Evolutionary conservation across 306 rosid genomes (phyloP).

Genomic region (Luffa acutangula): DNA sequence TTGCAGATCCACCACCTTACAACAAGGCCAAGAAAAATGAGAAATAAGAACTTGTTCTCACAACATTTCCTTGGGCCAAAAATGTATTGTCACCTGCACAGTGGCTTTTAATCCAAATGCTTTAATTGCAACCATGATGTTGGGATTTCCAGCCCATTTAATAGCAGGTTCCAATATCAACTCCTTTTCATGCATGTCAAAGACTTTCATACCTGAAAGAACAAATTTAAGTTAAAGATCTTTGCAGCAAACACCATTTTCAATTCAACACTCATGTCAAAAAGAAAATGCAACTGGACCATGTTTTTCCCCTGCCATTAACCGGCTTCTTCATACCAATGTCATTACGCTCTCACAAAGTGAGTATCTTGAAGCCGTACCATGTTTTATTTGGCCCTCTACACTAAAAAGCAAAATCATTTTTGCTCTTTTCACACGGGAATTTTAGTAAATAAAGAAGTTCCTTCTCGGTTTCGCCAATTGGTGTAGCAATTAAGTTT

Average conservation of each 20-base stretch:
- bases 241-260: neutral
- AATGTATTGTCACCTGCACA: slow-evolving; percentile 46
- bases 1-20: slow-evolving; percentile 77
- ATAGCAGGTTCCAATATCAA: slow-evolving; percentile 66
- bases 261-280: neutral
- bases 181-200: slow-evolving; percentile 70
- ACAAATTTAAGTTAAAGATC: neutral
- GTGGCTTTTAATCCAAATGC: slow-evolving; percentile 43
- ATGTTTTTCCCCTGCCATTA: too few species aligned
- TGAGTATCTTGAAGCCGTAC: too few species aligned
- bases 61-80: slow-evolving; percentile 8
- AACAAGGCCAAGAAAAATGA: slow-evolving; percentile 9
- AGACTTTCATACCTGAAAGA: slow-evolving; percentile 56
- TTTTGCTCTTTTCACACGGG: too few species aligned
- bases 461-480: too few species aligned
- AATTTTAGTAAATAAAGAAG: too few species aligned
- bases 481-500: neutral
- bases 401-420: too few species aligned
- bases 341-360: too few species aligned
- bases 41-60: slow-evolving; percentile 3
- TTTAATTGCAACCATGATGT: slow-evolving; percentile 47
- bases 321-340: too few species aligned
- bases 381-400: too few species aligned
- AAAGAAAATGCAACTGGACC: neutral
- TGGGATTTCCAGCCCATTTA: slow-evolving; percentile 88